A percentile compares a stretch with the other conserved stretches of the same genome.
Evolutionary conservation across 176 grass and related monocot species (phyloP).

Genomic region (Zea luxurians): DNA sequence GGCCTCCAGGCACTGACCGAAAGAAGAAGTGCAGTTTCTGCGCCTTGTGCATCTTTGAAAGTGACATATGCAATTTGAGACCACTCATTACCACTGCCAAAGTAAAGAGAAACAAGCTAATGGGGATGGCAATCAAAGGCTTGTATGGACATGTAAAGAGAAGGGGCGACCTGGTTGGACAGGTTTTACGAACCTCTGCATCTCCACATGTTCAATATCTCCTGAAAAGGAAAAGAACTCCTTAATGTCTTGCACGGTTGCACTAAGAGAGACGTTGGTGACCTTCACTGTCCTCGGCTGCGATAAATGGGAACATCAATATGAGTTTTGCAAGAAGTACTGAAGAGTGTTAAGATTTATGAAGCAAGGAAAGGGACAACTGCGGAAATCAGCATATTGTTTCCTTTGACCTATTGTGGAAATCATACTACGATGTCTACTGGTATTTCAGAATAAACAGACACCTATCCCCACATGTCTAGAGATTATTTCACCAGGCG

Average conservation of each 20-base stretch:
- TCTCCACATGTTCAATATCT: conserved; percentile 86
- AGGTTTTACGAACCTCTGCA: conserved; percentile 63
- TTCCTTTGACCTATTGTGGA: not conserved
- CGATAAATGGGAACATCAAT: conserved; percentile 3
- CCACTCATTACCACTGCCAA: conserved; percentile 79
- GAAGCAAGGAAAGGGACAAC: conserved; percentile 2
- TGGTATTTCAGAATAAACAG: not conserved
- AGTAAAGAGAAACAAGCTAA: not conserved
- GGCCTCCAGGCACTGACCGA: conserved; percentile 56
- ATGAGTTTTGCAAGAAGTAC: not conserved
- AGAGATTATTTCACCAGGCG: not conserved
- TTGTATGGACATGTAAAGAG: not conserved
- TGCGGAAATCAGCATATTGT: not conserved
- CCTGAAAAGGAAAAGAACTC: conserved; percentile 98
- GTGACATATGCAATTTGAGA: conserved; percentile 97
- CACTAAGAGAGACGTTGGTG: conserved; percentile 75
- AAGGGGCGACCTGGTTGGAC: not conserved
- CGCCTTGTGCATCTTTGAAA: conserved; percentile 85
- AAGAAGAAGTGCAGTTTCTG: conserved; percentile 94
- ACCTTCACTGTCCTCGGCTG: conserved; percentile 86
- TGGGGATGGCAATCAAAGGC: conserved; percentile 7
- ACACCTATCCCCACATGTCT: not conserved
- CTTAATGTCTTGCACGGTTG: conserved; percentile 81
- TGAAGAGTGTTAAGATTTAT: conserved; percentile 4
- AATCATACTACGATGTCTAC: not conserved